These are phyloP conservation scores for Podospora fimiseda DNA, from an alignment of 495 filamentous ascomycete genomes.

Conservation along the genomic window DNA sequence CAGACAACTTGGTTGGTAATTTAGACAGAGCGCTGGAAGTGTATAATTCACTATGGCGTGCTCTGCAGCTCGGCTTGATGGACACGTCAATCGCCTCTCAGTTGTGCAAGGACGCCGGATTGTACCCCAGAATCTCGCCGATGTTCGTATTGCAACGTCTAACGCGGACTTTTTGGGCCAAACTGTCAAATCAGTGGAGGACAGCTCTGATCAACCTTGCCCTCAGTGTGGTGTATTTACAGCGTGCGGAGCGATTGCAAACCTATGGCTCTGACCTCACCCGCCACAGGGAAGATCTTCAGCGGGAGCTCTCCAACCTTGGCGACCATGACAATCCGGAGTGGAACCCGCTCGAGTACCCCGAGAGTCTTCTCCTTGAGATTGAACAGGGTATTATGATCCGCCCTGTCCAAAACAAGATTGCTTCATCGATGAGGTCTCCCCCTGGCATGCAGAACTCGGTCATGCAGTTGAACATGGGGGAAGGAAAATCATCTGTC, in stretches of 20 bases:
- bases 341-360: constrained; percentile 44
- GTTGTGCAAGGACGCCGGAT: constrained; percentile 1
- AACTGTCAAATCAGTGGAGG: constrained; percentile 26
- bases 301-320: constrained; percentile 44
- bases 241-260: constrained; percentile 34
- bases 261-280: background rate
- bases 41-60: background rate
- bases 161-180: constrained; percentile 15
- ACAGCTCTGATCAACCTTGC: constrained; percentile 29
- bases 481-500: constrained; percentile 65
- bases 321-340: constrained; percentile 38
- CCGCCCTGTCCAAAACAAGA: constrained; percentile 51
- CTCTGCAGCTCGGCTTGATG: background rate
- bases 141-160: constrained; percentile 33
- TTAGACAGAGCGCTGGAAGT: background rate
- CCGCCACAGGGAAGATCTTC: constrained; percentile 32
- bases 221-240: constrained; percentile 26
- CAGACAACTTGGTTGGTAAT: background rate
- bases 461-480: constrained; percentile 69
- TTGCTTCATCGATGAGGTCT: constrained; percentile 51
- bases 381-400: constrained; percentile 59
- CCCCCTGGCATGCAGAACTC: constrained; percentile 42
- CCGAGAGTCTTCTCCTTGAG: constrained; percentile 58
- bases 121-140: constrained; percentile 28
- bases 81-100: background rate